Conservation (phyloP, 2,329 filamentous ascomycete species). For the Eutypella sp. region DNA sequence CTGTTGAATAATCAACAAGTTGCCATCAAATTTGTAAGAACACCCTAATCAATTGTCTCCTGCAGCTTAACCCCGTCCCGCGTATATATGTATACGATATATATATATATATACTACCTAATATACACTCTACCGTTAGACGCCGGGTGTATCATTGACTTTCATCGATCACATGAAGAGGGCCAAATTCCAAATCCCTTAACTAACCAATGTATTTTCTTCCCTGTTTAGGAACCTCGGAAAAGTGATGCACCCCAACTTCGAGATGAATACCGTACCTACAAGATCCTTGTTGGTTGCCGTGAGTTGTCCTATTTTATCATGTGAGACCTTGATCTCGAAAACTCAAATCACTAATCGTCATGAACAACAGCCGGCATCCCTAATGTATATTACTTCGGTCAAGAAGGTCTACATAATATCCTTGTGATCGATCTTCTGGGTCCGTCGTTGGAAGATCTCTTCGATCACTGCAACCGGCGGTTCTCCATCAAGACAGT, state of each 20-base stretch:
- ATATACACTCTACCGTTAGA: too few relatives aligned
- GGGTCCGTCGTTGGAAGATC: slow-evolving; percentile 88
- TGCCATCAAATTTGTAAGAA: slow-evolving; percentile 95
- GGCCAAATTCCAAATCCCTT: too few relatives aligned
- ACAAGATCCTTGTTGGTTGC: slow-evolving; percentile 98
- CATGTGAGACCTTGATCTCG: slow-evolving; percentile 11
- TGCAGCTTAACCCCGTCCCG: too few relatives aligned
- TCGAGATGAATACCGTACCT: slow-evolving; percentile 96
- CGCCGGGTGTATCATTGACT: not conserved
- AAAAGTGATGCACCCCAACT: slow-evolving; percentile 98
- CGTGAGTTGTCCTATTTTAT: slow-evolving; percentile 63
- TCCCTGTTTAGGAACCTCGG: slow-evolving; percentile 69
- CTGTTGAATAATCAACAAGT: slow-evolving; percentile 98
- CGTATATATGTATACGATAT: not conserved
- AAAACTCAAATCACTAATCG: slow-evolving; percentile 14
- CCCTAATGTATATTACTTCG: slow-evolving; percentile 99
- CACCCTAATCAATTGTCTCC: too few relatives aligned
- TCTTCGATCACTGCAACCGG: slow-evolving; percentile 95
- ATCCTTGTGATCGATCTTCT: slow-evolving; percentile 97
- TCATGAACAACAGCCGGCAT: slow-evolving; percentile 68
- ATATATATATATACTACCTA: not conserved
- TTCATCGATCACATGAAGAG: too few relatives aligned
- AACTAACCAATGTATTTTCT: too few relatives aligned
- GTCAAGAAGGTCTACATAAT: slow-evolving; percentile 96
- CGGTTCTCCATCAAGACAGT: slow-evolving; percentile 97